Evolutionary conservation across 2,329 filamentous ascomycete species (phyloP), one percentile per base, ranked within the genome.

Genomic region (Cladosporium sp.): DNA sequence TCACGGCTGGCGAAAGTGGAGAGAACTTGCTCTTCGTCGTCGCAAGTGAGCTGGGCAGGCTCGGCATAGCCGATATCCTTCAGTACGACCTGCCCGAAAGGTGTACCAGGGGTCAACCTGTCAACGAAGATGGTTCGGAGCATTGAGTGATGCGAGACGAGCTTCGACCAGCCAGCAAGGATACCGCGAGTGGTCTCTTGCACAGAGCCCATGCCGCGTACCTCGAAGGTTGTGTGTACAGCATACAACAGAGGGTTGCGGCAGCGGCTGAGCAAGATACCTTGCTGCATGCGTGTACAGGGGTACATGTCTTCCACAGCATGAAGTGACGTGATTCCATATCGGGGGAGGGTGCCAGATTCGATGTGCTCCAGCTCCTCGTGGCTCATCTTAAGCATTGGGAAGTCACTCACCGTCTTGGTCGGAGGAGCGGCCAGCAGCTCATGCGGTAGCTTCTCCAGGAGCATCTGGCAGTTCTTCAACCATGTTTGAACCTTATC

Each of bases 51-150:
- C 18, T 57, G 51, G 34, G 61, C 61, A 4, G 61, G 61, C 24
- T 64, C 49, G 10, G 38, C 18, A n/a, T 64, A 55, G 1, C 61
- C 61, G 21, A 64, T 57, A 18, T 64, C 61, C 26, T 65, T 65
- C 44, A 65, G 30, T 12, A 65, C 63, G 4, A 65, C 55, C n/a
- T 65, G 63, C 21, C 44, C 54, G 24, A 65, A 65, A 11, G 54
- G 41, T 3, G 63, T 59, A 11, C 14, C 30, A 4, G 63, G 38
- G 1, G 63, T 59, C 7, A 64, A 52, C 26, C 38, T 55, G 54
- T 65, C 63, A 10, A 79, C 70, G 18, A 80, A 74, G 1, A 78
- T 73, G 7, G 80, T 82, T 1, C 80, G 74, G 21, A 82, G 69
- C 8, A 81, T 76, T 5, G 78, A 73, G 4, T 70, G 71, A 14